These are phyloP conservation scores for Diospyros kaki DNA, from an alignment of 148 eudicot genomes.

Conservation along the genomic window DNA sequence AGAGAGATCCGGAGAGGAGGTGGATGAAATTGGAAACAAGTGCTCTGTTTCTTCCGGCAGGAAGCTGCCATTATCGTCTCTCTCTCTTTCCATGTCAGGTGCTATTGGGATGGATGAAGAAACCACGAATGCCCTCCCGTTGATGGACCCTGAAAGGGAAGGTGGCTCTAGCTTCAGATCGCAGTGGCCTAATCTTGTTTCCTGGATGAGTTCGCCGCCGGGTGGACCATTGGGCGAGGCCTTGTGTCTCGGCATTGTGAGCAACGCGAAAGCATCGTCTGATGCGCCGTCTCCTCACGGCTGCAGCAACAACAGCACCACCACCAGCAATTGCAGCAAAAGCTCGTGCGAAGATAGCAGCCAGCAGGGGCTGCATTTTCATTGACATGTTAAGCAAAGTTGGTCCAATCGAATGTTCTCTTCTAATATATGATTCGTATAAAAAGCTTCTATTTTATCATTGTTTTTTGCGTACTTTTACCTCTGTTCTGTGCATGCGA, in stretches of 20 bases:
- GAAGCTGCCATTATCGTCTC: slow-evolving; percentile 32
- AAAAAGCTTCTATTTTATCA: no score
- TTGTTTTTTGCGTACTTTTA: no score
- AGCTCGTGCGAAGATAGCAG: slow-evolving; percentile 28
- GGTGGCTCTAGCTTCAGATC: slow-evolving; percentile 17
- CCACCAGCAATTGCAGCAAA: slow-evolving; percentile 41
- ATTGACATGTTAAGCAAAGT: neutral
- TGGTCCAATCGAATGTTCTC: no score
- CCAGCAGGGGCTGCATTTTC: slow-evolving; percentile 25
- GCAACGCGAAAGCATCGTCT: slow-evolving; percentile 22
- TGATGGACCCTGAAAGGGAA: slow-evolving; percentile 13
- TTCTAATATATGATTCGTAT: no score
- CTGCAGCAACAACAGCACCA: slow-evolving; percentile 31
- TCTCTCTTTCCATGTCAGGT: slow-evolving; percentile 57
- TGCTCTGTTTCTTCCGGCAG: slow-evolving; percentile 17
- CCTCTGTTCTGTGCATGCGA: no score
- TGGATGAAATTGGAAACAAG: slow-evolving; percentile 20
- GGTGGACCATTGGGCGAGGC: slow-evolving; percentile 90
- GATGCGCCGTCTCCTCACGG: slow-evolving; percentile 40
- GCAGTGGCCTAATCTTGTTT: slow-evolving; percentile 21
- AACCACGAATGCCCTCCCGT: slow-evolving; percentile 7
- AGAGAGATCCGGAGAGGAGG: slow-evolving; percentile 20
- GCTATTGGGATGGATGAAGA: slow-evolving; percentile 24
- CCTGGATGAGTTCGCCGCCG: slow-evolving; percentile 52
- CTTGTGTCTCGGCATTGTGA: slow-evolving; percentile 61